These are phyloP conservation scores for Fraxinus excelsior DNA, from an alignment of 257 asterid species.

Conservation along the genomic window DNA sequence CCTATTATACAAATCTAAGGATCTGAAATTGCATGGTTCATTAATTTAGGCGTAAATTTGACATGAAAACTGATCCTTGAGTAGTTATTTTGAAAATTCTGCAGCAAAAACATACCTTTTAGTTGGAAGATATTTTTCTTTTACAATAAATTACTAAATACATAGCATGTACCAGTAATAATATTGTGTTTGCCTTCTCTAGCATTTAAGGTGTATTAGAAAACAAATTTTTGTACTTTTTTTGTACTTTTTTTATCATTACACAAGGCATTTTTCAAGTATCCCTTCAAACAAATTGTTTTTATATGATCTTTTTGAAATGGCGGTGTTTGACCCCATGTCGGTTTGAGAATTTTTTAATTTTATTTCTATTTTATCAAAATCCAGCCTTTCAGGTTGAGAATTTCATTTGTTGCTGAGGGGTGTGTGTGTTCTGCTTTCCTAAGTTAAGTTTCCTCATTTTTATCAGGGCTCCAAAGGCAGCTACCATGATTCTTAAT, in stretches of 20 bases:
- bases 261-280: neutral
- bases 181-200: neutral
- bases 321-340: neutral
- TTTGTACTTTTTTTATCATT: too few relatives aligned
- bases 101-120: neutral
- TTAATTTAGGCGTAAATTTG: slow-evolving; percentile 2
- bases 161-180: neutral
- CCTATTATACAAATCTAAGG: neutral
- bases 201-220: neutral
- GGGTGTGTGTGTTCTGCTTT: neutral
- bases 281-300: neutral
- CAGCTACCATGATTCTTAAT: slow-evolving; percentile 86
- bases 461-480: slow-evolving; percentile 85
- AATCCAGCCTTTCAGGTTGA: neutral
- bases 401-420: neutral
- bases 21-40: neutral
- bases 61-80: neutral
- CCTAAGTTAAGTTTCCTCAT: neutral
- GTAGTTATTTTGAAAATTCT: slow-evolving; percentile 1
- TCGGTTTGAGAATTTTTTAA: neutral
- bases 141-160: neutral
- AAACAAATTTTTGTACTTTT: neutral
- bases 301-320: neutral
- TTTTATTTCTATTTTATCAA: neutral
- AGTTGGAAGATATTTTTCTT: neutral